Conservation (phyloP, 2,329 filamentous ascomycete genomes). For the Fusarium humuli region DNA sequence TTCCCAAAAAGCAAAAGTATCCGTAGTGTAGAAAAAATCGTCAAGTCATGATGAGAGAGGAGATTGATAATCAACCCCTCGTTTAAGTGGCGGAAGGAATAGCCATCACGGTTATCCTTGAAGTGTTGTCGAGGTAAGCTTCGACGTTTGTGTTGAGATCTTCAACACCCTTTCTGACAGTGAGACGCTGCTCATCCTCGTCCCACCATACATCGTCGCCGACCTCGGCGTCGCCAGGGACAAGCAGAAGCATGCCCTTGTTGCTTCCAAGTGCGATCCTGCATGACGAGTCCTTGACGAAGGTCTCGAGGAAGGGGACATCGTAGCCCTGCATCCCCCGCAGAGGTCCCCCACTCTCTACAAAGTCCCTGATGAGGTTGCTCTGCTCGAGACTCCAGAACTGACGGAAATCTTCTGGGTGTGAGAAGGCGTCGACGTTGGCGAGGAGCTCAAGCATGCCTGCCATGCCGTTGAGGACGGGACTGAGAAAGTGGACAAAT, state of each 20-base stretch:
- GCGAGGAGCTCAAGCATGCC: slow-evolving; percentile 50
- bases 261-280: slow-evolving; percentile 46
- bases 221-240: slow-evolving; percentile 45
- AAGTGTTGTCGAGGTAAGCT: slow-evolving; percentile 39
- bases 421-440: slow-evolving; percentile 48
- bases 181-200: slow-evolving; percentile 36
- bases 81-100: slow-evolving; percentile 43
- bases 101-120: slow-evolving; percentile 39
- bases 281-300: slow-evolving; percentile 43
- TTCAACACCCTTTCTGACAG: slow-evolving; percentile 37
- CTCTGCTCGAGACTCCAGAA: slow-evolving; percentile 52
- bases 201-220: slow-evolving; percentile 47
- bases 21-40: slow-evolving; percentile 12
- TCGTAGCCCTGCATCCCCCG: slow-evolving; percentile 44
- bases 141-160: slow-evolving; percentile 32
- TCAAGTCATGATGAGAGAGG: slow-evolving; percentile 11
- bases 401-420: slow-evolving; percentile 51
- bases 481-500: slow-evolving; percentile 48
- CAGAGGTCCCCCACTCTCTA: slow-evolving; percentile 45
- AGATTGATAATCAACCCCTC: neutral
- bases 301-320: slow-evolving; percentile 44
- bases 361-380: slow-evolving; percentile 51
- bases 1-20: slow-evolving; percentile 12
- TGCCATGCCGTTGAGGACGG: slow-evolving; percentile 52
- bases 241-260: slow-evolving; percentile 44